Percentiles rank a stretch among this genome's conserved stretches.
Conservation (phyloP, 2,329 filamentous ascomycete species). For the Fragosphaeria purpurea region DNA sequence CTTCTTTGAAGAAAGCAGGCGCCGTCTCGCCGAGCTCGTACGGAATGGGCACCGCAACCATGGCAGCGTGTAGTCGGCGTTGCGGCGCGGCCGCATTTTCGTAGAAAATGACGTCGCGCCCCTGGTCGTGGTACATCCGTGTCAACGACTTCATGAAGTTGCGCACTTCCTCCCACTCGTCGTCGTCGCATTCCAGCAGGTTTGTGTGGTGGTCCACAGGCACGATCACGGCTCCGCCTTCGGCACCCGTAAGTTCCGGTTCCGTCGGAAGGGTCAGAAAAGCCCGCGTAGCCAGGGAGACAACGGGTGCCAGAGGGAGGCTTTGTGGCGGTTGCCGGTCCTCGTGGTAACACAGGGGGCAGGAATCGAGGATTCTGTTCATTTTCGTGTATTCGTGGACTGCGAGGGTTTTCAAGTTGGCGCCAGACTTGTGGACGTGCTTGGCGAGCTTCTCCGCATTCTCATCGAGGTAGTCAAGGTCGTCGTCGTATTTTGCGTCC, state of each 20-base stretch:
- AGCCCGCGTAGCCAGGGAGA: slow-evolving; percentile 76
- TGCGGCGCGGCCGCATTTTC: slow-evolving; percentile 84
- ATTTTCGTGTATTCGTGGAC: slow-evolving; percentile 85
- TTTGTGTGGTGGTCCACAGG: slow-evolving; percentile 81
- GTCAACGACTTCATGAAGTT: slow-evolving; percentile 98
- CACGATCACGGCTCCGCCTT: slow-evolving; percentile 78
- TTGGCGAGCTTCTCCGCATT: slow-evolving; percentile 85
- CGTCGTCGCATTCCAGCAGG: slow-evolving; percentile 94
- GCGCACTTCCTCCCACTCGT: slow-evolving; percentile 97
- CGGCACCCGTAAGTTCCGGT: slow-evolving; percentile 63
- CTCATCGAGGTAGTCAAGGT: slow-evolving; percentile 95
- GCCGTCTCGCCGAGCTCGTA: slow-evolving; percentile 85
- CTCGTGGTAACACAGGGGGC: slow-evolving; percentile 87
- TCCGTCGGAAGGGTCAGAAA: slow-evolving; percentile 84
- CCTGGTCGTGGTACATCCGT: slow-evolving; percentile 88
- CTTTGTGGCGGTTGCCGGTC: slow-evolving; percentile 56
- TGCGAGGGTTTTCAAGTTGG: slow-evolving; percentile 78
- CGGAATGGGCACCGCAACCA: slow-evolving; percentile 79
- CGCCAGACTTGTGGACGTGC: slow-evolving; percentile 76
- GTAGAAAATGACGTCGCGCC: slow-evolving; percentile 90
- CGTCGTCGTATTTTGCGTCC: slow-evolving; percentile 80
- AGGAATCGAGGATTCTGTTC: slow-evolving; percentile 74
- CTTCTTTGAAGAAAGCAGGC: slow-evolving; percentile 91
- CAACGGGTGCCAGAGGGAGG: slow-evolving; percentile 67
- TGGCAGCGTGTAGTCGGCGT: slow-evolving; percentile 70